Conservation (phyloP, 257 asterid species). For the Thymus quinquecostatus region DNA sequence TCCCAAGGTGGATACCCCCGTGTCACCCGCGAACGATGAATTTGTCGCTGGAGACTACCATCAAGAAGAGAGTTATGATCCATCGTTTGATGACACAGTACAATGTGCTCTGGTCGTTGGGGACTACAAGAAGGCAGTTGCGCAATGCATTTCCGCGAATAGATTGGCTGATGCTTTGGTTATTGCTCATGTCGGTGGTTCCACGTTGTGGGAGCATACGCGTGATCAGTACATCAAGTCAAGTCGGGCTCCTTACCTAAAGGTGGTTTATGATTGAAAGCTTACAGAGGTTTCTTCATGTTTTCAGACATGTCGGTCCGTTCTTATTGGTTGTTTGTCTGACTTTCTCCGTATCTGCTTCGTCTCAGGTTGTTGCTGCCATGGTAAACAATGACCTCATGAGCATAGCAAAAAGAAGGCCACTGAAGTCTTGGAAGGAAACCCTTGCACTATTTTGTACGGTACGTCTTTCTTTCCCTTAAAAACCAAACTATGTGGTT, state of each 20-base stretch:
- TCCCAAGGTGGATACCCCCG: slow-evolving; percentile 83
- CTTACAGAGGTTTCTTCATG: slow-evolving; percentile 4
- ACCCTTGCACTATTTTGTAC: slow-evolving; percentile 82
- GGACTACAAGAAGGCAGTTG: slow-evolving; percentile 87
- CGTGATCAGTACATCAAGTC: slow-evolving; percentile 85
- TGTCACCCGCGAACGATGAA: slow-evolving; percentile 53
- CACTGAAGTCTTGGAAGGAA: slow-evolving; percentile 84
- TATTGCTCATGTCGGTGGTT: slow-evolving; percentile 86
- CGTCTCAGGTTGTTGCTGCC: slow-evolving; percentile 58
- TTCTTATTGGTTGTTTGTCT: background rate
- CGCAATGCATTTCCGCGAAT: slow-evolving; percentile 75
- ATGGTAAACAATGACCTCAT: slow-evolving; percentile 77
- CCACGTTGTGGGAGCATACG: slow-evolving; percentile 76
- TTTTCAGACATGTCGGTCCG: background rate
- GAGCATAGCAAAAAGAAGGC: slow-evolving; percentile 72
- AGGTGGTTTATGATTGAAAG: slow-evolving; percentile 46
- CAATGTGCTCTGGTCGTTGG: slow-evolving; percentile 90
- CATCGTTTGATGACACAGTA: slow-evolving; percentile 84
- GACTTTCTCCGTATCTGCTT: slow-evolving; percentile 18
- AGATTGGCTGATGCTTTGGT: slow-evolving; percentile 91
- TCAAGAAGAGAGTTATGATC: slow-evolving; percentile 59
- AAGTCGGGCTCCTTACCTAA: slow-evolving; percentile 70
- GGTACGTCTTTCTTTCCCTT: slow-evolving; percentile 46
- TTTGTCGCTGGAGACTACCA: slow-evolving; percentile 48
- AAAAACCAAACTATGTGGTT: background rate